Evolutionary conservation across 1,139 yeast species (phyloP), one percentile per base, ranked within the genome.

Genomic region (Yamadazyma dendronema): DNA sequence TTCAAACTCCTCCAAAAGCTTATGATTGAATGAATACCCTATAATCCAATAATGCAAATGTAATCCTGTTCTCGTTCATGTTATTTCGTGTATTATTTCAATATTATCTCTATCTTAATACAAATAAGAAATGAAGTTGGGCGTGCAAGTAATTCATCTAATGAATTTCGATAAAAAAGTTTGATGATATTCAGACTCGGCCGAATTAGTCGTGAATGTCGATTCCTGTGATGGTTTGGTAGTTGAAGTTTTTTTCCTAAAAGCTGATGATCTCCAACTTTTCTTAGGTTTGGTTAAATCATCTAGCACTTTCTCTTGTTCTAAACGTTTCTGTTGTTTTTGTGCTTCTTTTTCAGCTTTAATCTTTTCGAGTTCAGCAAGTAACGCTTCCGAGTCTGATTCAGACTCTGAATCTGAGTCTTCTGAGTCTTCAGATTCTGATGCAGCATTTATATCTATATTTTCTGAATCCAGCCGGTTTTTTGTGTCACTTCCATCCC

Each of bases 151-250:
- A 9, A 11, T 17, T 54, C 54, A 82, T 44, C 69, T 67, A 12
- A 87, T 66, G 51, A 78, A 84, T 50, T 79, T 81, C 40, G 80
- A 72, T 61, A 89, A 62, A 53, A 89, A 88, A 43, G 78, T 73
- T 45, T 77, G 71, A 55, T 89, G 96, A 48, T 76, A 78, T 16
- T 82, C 83, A 4, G 92, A 83, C 36, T 79, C 67, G 16, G 84
- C 57, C 42, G 86, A 66, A 50, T 86, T 86, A 43, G 84, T 85
- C 15, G 84, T 72, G 50, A 73, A 81, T 17, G 48, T 39, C n/a
- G 51, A 44, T 9, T 47, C 38, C n/a, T 41, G 39, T 3, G 39
- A 26, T 23, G 51, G 46, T 5, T 65, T 62, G 35, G 65, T 65
- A 42, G 65, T 67, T 22, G 51, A 45, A 4, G 65, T 62, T 35